Base-by-base conservation (phyloP, 106 monocot species). In the Acanthochlamys bracteata region DNA sequence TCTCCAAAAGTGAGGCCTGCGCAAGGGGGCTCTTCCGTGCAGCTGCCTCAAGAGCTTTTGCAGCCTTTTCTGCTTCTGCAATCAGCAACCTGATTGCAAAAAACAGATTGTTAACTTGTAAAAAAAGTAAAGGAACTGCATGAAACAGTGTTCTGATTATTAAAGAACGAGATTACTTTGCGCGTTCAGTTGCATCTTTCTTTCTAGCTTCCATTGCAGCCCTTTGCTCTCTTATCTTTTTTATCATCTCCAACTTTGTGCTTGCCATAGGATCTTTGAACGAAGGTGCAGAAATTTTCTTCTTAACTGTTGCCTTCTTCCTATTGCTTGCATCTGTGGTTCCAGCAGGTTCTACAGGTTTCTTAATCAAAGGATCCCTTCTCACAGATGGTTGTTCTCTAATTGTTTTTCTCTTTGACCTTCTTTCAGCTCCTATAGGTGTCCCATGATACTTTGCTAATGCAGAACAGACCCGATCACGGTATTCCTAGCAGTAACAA, bases 191-290 rank as follows among this genome's bases (percentile, higher is more conserved):
- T 13, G 90, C 87, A 70, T 96, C 82, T 75, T 65, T 73, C 69
- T 80, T 87, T 74, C 76, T 82, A 45, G 41, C 71, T 72, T 96
- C 90, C 70, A 80, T 69, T 20, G 71, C 75, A 41, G 71, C 73
- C 63, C 95, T 82, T 53, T 82, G 73, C 21, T 65, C 86, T 67
- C 76, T 84, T 22, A 96, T 84, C 63, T 85, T 90, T 78, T 80
- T 87, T 64, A 96, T 90, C 84, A 96, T 88, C 74, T 96, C 87
- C 63, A 96, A 61, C 74, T 96, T 96, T n/a, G 80, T 61, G 42
- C 75, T 76, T 19, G 82, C 84, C 79, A 84, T 74, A 41, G 95
- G 90, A 67, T 96, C 95, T 80, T 83, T 87, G 70, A 82, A 96
- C 16, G 66, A 74, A 60, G 63, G 20, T 21, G 60, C 20, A 41